Evolutionary conservation across 441 rosid species (phyloP), one percentile per base, ranked within the genome.

Genomic region (Theobroma grandiflorum): DNA sequence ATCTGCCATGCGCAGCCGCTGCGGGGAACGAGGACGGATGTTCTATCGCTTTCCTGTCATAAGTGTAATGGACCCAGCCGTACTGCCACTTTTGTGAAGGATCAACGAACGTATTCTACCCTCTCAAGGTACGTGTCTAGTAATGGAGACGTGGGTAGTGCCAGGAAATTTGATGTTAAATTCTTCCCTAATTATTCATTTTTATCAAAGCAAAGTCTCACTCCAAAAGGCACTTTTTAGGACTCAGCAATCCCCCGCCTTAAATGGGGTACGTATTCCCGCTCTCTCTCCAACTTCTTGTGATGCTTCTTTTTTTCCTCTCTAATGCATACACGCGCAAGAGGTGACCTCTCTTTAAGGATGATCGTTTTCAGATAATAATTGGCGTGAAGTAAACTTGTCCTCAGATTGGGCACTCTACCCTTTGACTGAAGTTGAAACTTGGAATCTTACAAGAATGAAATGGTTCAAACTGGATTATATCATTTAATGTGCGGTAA

Each of bases 261-360:
- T 73, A 42, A 73, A 38, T 73, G 57, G 50, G 43, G 75, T 33
- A 31, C 31, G 20, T 26, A 26, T 14, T 49, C 14, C 16, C 1
- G 12, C 42, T 50, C 26, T 50, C 9, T 7, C 11, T 4, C 5
- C 8, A 31, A 20, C 57, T 50, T 50, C 75, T 15, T 71, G 75
- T 33, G 59, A 50, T 33, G 4, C 8, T 20, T 18, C 8, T 38
- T 9, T 5, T n/a, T 67, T 18, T 38, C 3, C 6, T 12, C 16
- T 67, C 33, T 42, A 2, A 66, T 66, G 71, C 49, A 42, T 40
- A 40, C 72, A 67, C 52, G 72, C 20, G 35, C 52, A 67, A 67
- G 35, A 43, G 35, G 10, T 45, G 49, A 45, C 8, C 49, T 45
- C 49, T 45, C 45, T 42, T 42, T 42, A 42, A 4, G 45, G 45